Evolutionary conservation across 2,329 filamentous ascomycete species (phyloP).

Genomic region (Paraphoma sp.): DNA sequence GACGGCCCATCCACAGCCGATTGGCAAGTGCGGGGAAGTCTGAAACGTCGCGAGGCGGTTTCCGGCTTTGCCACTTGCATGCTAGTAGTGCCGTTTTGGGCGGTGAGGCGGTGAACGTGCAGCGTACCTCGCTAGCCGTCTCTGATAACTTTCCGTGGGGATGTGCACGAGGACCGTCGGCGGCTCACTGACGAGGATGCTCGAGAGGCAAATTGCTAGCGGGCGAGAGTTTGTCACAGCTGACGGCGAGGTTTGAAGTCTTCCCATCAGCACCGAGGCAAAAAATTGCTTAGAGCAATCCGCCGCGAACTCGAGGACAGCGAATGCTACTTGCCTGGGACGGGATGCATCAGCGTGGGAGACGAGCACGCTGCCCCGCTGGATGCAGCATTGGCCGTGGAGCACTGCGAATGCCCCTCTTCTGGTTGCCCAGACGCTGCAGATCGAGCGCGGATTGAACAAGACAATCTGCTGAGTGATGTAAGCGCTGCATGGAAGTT

Average conservation of each 20-base stretch:
- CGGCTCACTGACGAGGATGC: conserved; percentile 1
- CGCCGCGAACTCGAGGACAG: background rate
- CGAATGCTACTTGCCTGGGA: background rate
- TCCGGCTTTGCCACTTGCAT: conserved; percentile 12
- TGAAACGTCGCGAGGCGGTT: conserved; percentile 30
- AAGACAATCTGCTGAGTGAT: conserved; percentile 30
- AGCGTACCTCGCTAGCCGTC: conserved; percentile 28
- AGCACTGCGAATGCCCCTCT: conserved; percentile 24
- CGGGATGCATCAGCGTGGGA: conserved; percentile 19
- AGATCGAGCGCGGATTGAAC: conserved; percentile 14
- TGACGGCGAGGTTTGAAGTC: background rate
- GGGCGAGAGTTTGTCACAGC: background rate
- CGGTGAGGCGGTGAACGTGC: conserved; percentile 31
- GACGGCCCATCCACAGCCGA: conserved; percentile 12
- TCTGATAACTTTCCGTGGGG: conserved; percentile 17
- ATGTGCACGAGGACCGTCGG: conserved; percentile 18
- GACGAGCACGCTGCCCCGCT: conserved; percentile 14
- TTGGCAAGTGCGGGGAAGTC: conserved; percentile 34
- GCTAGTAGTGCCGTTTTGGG: conserved; percentile 26
- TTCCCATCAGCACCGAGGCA: background rate
- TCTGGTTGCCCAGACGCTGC: conserved; percentile 19
- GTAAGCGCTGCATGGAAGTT: conserved; percentile 18
- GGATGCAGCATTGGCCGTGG: conserved; percentile 23
- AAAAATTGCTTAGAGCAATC: background rate
- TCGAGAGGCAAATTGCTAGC: background rate